Conservation (phyloP, 2,329 filamentous ascomycete genomes). For the Berkeleyomyces rouxiae region DNA sequence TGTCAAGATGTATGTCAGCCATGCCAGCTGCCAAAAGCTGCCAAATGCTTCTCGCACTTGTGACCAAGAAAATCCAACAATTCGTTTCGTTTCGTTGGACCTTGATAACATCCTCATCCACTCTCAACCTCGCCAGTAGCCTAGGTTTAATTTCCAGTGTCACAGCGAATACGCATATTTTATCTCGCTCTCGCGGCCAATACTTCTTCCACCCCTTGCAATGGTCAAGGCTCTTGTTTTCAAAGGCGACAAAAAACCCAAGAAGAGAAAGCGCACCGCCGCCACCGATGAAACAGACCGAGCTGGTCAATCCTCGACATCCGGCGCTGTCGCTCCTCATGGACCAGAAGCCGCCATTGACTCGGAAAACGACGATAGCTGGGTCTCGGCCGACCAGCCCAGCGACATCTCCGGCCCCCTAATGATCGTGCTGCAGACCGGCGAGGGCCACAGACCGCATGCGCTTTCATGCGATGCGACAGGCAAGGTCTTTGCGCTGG, state of each 20-base stretch:
- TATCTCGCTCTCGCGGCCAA: too few species aligned
- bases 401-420: conserved; percentile 68
- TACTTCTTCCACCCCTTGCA: background rate
- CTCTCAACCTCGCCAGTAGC: background rate
- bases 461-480: conserved; percentile 73
- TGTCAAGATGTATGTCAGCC: too few species aligned
- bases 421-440: conserved; percentile 49
- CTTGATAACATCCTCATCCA: background rate
- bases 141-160: too few species aligned
- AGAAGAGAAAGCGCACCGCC: conserved; percentile 62
- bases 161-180: too few species aligned
- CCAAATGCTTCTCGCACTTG: background rate
- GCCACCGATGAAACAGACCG: conserved; percentile 15
- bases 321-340: background rate
- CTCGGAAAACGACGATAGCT: conserved; percentile 57
- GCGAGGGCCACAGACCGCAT: conserved; percentile 50
- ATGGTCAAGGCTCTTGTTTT: conserved; percentile 88
- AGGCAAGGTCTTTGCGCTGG: conserved; percentile 69
- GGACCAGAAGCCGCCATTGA: conserved; percentile 17
- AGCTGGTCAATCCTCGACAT: background rate
- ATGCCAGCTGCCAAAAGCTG: background rate
- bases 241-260: conserved; percentile 92
- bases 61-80: too few species aligned
- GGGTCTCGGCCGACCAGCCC: conserved; percentile 68
- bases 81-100: too few species aligned